Percentiles rank a stretch among this genome's conserved stretches.
Conservation (phyloP, 1,284 basidiomycete genomes). For the Chondrostereum purpureum region DNA sequence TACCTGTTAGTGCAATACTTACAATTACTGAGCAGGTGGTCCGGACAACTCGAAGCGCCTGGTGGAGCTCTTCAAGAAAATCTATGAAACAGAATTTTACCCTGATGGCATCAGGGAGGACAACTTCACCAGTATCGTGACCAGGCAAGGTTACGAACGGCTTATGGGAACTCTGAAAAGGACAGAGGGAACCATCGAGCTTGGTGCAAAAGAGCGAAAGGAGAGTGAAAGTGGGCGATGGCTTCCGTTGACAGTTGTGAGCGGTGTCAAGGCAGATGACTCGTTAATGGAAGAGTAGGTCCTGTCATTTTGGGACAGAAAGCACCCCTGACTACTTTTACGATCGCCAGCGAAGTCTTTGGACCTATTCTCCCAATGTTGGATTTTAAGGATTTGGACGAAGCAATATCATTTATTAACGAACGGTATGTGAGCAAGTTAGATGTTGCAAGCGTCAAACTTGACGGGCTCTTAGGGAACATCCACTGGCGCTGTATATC, state of each 20-base stretch:
- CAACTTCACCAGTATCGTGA: slow-evolving; percentile 46
- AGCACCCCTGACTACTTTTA: background rate
- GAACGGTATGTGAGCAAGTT: slow-evolving; percentile 31
- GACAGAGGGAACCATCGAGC: slow-evolving; percentile 64
- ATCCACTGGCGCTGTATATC: slow-evolving; percentile 73
- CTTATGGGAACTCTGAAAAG: slow-evolving; percentile 55
- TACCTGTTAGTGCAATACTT: slow-evolving; percentile 57
- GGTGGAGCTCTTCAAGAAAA: slow-evolving; percentile 42
- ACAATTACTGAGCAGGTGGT: slow-evolving; percentile 27
- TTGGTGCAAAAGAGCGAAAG: slow-evolving; percentile 64
- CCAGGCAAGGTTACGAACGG: slow-evolving; percentile 50
- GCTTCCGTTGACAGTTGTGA: slow-evolving; percentile 43
- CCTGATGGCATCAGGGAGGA: slow-evolving; percentile 18
- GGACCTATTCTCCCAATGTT: slow-evolving; percentile 78
- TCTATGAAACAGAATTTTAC: slow-evolving; percentile 25
- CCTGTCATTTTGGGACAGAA: background rate
- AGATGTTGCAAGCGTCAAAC: background rate
- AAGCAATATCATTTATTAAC: slow-evolving; percentile 67
- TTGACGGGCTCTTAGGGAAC: slow-evolving; percentile 41
- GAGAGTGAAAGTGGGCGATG: slow-evolving; percentile 50
- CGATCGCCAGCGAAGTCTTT: slow-evolving; percentile 57
- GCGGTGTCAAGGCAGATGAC: slow-evolving; percentile 56
- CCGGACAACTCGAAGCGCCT: background rate
- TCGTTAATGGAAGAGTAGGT: slow-evolving; percentile 69
- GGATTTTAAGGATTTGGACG: slow-evolving; percentile 63